Evolutionary conservation across 768 basidiomycete genomes (phyloP).

Genomic region (Dictyophora rubrovolvata): DNA sequence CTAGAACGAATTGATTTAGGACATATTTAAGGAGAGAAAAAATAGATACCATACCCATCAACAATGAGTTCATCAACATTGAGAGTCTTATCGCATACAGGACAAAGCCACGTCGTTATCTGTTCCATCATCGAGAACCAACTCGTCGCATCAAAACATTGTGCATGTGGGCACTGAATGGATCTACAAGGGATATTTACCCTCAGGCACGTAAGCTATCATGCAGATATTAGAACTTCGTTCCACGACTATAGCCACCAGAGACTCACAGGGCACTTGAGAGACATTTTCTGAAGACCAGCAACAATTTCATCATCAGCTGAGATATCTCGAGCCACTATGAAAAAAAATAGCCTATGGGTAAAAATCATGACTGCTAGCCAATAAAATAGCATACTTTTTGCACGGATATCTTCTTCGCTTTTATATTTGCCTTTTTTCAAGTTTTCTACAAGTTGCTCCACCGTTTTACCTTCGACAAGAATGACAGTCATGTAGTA

Average conservation of each 20-base stretch:
- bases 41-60: conserved; percentile 61
- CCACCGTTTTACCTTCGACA: conserved; percentile 66
- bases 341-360: not conserved
- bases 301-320: conserved; percentile 91
- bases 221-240: not conserved
- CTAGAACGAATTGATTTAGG: conserved; percentile 28
- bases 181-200: conserved; percentile 82
- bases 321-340: conserved; percentile 48
- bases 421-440: conserved; percentile 57
- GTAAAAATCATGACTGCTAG: not conserved
- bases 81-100: conserved; percentile 78
- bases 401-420: conserved; percentile 51
- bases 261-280: conserved; percentile 82
- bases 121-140: conserved; percentile 96
- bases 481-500: conserved; percentile 80
- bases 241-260: not conserved
- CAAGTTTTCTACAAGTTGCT: conserved; percentile 58
- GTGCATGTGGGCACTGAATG: conserved; percentile 74
- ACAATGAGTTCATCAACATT: conserved; percentile 76
- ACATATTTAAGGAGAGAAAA: not conserved
- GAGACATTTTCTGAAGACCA: conserved; percentile 78
- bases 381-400: conserved; percentile 39
- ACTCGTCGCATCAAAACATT: conserved; percentile 91
- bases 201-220: conserved; percentile 75
- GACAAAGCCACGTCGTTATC: conserved; percentile 93